Conservation (phyloP, 768 basidiomycete genomes). For the Leccinum longicurvipes region DNA sequence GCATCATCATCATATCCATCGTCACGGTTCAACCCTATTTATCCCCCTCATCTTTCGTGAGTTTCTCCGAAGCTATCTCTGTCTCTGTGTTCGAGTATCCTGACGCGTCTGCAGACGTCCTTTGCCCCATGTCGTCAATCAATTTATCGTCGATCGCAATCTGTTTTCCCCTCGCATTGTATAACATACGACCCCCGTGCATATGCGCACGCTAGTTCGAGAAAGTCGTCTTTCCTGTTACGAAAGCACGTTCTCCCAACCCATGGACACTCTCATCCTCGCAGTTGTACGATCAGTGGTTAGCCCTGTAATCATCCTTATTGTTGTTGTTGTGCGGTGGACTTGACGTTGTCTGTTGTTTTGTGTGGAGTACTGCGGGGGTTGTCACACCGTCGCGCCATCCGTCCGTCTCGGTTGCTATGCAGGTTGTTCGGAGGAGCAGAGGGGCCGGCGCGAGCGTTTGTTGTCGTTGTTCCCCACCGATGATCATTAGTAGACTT, state of each 20-base stretch:
- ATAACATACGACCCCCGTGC: conserved; percentile 34
- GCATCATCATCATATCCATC: conserved; percentile 8
- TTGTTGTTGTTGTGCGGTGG: conserved; percentile 9
- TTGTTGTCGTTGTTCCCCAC: not conserved
- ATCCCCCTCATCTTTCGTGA: conserved; percentile 20
- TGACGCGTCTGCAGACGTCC: conserved; percentile 14
- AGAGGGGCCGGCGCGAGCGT: conserved; percentile 8
- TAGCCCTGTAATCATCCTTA: conserved; percentile 1
- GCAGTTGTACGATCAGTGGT: conserved; percentile 28
- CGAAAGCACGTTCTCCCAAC: not conserved
- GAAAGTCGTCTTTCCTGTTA: not conserved
- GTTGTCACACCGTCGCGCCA: not conserved
- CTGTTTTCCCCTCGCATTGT: conserved; percentile 26
- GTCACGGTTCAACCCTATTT: conserved; percentile 26
- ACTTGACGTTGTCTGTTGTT: not conserved
- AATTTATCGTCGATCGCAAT: conserved; percentile 31
- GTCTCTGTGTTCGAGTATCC: not conserved
- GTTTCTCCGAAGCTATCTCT: not conserved
- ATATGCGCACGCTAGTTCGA: conserved; percentile 33
- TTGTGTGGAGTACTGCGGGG: conserved; percentile 15
- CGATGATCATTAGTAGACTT: conserved; percentile 19
- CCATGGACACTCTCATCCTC: conserved; percentile 15
- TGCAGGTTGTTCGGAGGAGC: conserved; percentile 25
- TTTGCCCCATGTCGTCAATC: conserved; percentile 29
- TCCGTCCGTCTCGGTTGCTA: conserved; percentile 14